A percentile compares a stretch with the other conserved stretches of the same genome.
phyloP scores from a whole-genome alignment of 768 basidiomycete species.

The Nidularia sp. region DNA sequence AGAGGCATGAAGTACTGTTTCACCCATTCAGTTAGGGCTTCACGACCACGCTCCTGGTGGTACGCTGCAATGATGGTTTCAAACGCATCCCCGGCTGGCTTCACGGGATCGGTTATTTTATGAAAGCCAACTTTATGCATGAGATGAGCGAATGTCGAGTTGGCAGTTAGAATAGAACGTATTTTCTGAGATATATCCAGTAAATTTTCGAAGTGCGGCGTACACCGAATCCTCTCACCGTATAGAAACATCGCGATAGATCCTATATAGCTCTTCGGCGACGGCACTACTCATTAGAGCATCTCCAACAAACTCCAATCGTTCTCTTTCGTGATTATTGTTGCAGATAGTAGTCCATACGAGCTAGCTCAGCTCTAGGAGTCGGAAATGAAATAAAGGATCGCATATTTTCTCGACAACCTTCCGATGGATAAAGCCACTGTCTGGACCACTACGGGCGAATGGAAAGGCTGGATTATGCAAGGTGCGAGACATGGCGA shows the following conservation, averaged over 20 bases:
- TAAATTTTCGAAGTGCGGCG: not conserved
- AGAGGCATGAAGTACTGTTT: slow-evolving; percentile 32
- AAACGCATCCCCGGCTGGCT: slow-evolving; percentile 41
- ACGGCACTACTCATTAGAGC: slow-evolving; percentile 39
- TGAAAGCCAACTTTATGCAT: slow-evolving; percentile 28
- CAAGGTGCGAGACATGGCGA: not conserved
- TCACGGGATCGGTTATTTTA: slow-evolving; percentile 15
- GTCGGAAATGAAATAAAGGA: slow-evolving; percentile 16
- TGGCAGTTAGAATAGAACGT: slow-evolving; percentile 18
- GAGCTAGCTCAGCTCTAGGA: slow-evolving; percentile 23
- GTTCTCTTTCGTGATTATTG: slow-evolving; percentile 24
- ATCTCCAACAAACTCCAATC: slow-evolving; percentile 45
- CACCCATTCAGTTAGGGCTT: slow-evolving; percentile 32
- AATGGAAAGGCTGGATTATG: slow-evolving; percentile 5
- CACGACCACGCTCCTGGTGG: slow-evolving; percentile 32
- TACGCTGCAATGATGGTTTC: slow-evolving; percentile 43
- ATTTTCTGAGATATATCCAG: slow-evolving; percentile 6
- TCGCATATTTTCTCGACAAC: slow-evolving; percentile 12
- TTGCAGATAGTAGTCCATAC: slow-evolving; percentile 21
- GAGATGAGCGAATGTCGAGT: slow-evolving; percentile 31
- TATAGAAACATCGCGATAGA: slow-evolving; percentile 29
- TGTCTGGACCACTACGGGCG: not conserved
- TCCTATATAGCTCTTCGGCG: slow-evolving; percentile 30
- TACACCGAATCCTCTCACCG: too few relatives aligned
- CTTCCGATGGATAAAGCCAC: slow-evolving; percentile 10